Percentiles rank a stretch among this genome's conserved stretches.
Conservation (phyloP, 352 stramenopile genomes). For the Phytophthora kernoviae region DNA sequence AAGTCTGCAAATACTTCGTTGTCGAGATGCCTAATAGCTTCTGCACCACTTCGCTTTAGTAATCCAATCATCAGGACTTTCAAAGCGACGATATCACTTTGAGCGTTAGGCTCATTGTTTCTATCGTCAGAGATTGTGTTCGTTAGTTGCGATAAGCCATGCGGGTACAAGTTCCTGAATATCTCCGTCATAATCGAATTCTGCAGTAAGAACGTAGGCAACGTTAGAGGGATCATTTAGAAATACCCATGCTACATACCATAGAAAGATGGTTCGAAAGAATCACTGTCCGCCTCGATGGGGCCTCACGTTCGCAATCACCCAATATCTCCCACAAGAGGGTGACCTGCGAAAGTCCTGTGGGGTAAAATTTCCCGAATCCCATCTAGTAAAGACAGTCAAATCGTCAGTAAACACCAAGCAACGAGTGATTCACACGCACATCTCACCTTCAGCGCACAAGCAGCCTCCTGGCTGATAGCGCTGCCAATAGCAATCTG, state of each 20-base stretch:
- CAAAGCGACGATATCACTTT: constrained; percentile 12
- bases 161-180: constrained; percentile 21
- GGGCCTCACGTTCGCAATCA: constrained; percentile 10
- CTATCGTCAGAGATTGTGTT: background rate
- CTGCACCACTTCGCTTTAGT: constrained; percentile 23
- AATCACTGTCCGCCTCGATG: constrained; percentile 32
- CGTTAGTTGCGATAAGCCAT: constrained; percentile 1
- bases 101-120: constrained; percentile 3
- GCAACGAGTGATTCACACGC: background rate
- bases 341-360: constrained; percentile 8
- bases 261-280: constrained; percentile 28
- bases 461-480: constrained; percentile 46
- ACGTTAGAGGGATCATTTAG: constrained; percentile 1
- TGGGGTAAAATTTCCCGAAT: constrained; percentile 55
- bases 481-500: constrained; percentile 15
- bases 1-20: constrained; percentile 24
- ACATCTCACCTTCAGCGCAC: constrained; percentile 46
- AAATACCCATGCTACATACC: constrained; percentile 9
- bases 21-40: constrained; percentile 26
- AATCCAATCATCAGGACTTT: constrained; percentile 31
- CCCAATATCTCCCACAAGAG: constrained; percentile 28
- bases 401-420: background rate
- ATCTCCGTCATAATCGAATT: constrained; percentile 33
- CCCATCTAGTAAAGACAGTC: constrained; percentile 40
- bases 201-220: constrained; percentile 10